These are phyloP conservation scores for Solanum gandarillasii DNA, from an alignment of 257 asterid genomes.

Conservation along the genomic window DNA sequence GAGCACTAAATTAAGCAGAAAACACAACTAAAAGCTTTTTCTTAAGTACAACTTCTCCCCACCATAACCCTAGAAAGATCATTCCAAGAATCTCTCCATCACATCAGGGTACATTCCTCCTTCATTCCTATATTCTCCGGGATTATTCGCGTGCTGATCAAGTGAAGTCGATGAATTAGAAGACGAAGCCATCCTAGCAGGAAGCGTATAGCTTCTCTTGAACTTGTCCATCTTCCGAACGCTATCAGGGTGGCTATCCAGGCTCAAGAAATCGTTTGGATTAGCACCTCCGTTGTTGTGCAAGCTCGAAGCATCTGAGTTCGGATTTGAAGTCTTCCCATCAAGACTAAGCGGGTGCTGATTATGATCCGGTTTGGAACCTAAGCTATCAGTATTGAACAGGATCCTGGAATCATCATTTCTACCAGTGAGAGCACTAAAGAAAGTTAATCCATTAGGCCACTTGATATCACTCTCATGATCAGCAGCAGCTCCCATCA, in stretches of 20 bases:
- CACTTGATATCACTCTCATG: slow-evolving; percentile 82
- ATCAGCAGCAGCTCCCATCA: slow-evolving; percentile 30
- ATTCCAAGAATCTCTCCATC: slow-evolving; percentile 89
- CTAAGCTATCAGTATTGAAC: slow-evolving; percentile 52
- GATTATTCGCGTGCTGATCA: slow-evolving; percentile 46
- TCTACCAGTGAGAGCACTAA: slow-evolving; percentile 66
- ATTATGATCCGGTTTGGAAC: slow-evolving; percentile 23
- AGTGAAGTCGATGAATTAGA: slow-evolving; percentile 63
- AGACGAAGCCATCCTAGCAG: slow-evolving; percentile 70
- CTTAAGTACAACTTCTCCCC: slow-evolving; percentile 24
- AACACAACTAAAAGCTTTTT: slow-evolving; percentile 11
- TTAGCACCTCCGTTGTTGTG: slow-evolving; percentile 19
- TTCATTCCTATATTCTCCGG: slow-evolving; percentile 63
- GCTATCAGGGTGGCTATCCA: slow-evolving; percentile 51
- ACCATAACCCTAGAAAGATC: slow-evolving; percentile 6
- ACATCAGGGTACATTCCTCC: slow-evolving; percentile 74
- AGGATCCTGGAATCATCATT: slow-evolving; percentile 62
- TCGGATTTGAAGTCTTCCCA: slow-evolving; percentile 15
- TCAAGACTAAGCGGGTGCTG: slow-evolving; percentile 10
- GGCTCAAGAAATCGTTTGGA: slow-evolving; percentile 59
- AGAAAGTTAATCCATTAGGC: slow-evolving; percentile 84
- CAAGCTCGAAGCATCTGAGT: slow-evolving; percentile 24
- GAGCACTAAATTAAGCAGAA: slow-evolving; percentile 2
- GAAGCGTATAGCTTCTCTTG: slow-evolving; percentile 79
- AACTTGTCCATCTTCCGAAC: slow-evolving; percentile 52